These are phyloP conservation scores for Aureobasidium pullulans DNA, from an alignment of 2,329 filamentous ascomycete genomes.

Conservation along the genomic window DNA sequence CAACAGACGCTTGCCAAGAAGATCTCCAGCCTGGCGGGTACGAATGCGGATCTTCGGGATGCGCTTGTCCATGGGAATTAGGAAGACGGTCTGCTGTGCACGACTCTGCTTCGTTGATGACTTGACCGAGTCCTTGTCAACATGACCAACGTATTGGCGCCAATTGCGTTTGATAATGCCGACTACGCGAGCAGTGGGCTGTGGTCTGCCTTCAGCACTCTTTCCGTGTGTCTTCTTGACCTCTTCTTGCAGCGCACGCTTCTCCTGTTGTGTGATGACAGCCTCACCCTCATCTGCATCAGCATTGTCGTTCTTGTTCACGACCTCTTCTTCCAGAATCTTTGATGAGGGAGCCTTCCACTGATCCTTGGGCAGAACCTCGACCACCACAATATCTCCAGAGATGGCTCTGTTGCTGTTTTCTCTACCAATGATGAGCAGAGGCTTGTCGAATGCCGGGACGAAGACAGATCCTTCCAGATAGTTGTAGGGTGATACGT, in stretches of 20 bases:
- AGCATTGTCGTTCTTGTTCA: constrained; percentile 90
- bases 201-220: constrained; percentile 65
- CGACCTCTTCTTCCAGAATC: constrained; percentile 85
- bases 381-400: constrained; percentile 86
- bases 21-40: constrained; percentile 80
- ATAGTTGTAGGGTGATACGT: constrained; percentile 96
- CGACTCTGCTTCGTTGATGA: constrained; percentile 67
- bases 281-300: constrained; percentile 67
- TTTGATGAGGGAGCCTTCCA: constrained; percentile 96
- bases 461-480: constrained; percentile 89
- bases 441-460: constrained; percentile 78
- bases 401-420: constrained; percentile 93
- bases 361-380: constrained; percentile 86
- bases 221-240: constrained; percentile 78
- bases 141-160: constrained; percentile 94
- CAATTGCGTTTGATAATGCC: constrained; percentile 93
- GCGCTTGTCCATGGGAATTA: constrained; percentile 96
- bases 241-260: constrained; percentile 80
- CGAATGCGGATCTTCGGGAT: constrained; percentile 92
- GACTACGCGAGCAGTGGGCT: constrained; percentile 87
- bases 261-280: constrained; percentile 82
- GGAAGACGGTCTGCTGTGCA: constrained; percentile 85
- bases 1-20: constrained; percentile 83
- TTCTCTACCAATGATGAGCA: constrained; percentile 83
- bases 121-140: constrained; percentile 78